These are phyloP conservation scores for Rhynchosporium graminicola DNA, from an alignment of 2,329 filamentous ascomycete genomes.

Conservation along the genomic window DNA sequence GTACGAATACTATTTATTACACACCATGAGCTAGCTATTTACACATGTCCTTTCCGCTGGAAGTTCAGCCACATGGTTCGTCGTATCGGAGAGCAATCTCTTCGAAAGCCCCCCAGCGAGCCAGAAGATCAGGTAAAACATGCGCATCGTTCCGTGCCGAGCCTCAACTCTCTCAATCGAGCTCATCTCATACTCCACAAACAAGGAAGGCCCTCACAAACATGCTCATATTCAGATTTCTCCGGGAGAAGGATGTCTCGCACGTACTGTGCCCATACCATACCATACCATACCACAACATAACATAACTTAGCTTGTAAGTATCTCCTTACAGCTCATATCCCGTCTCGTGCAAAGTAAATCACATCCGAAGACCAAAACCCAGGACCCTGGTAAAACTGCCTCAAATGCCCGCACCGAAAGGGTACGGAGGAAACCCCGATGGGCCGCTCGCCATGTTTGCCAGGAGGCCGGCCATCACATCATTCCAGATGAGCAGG, in stretches of 20 bases:
- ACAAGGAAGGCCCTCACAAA: background rate
- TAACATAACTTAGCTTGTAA: too few relatives aligned
- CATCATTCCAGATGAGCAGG: conserved; percentile 3
- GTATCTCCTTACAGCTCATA: background rate
- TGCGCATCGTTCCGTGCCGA: conserved; percentile 5
- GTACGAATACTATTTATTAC: too few relatives aligned
- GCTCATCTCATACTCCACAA: conserved; percentile 1
- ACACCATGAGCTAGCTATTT: too few relatives aligned
- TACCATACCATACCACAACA: too few relatives aligned
- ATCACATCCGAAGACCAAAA: too few relatives aligned
- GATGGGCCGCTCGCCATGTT: too few relatives aligned
- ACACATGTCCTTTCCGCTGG: too few relatives aligned
- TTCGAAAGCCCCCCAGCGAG: too few relatives aligned
- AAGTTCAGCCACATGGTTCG: conserved; percentile 3
- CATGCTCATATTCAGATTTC: background rate
- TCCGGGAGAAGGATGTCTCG: background rate
- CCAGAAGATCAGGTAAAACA: background rate
- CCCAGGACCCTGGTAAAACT: background rate
- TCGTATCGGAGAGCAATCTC: background rate
- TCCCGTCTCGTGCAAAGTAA: background rate
- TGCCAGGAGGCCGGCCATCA: too few relatives aligned
- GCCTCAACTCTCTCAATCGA: conserved; percentile 1
- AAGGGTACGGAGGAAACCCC: background rate
- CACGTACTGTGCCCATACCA: too few relatives aligned
- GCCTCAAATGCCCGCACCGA: background rate